Evolutionary conservation across 345 rosid species (phyloP), one percentile per base, ranked within the genome.

Genomic region (Populus pruinosa): DNA sequence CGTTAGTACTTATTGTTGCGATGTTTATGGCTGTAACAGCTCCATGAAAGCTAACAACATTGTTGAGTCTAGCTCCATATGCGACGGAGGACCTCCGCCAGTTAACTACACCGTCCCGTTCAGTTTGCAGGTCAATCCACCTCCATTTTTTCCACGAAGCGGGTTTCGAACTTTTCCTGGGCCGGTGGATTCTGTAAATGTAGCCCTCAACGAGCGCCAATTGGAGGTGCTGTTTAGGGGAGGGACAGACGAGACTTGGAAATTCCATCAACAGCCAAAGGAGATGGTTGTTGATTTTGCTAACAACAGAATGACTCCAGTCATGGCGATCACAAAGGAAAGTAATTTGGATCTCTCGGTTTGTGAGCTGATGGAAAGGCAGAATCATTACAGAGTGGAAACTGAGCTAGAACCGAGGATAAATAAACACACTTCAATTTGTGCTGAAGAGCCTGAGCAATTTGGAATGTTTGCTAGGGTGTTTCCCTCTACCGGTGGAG

Each of bases 381-480:
- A 66, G 12, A 47, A 36, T 71, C 71, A 50, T 69, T 69, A 64
- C 29, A 70, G 39, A 5, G 78, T 77, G 38, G 41, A 66, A 17
- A 36, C 18, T 8, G 71, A 27, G 7, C 25, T 77, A 33, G 79
- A 44, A 69, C 56, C 2, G 74, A 77, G 83, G 71, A 66, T 72
- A 20, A 80, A 35, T 35, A 80, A 80, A 69, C 80, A 67, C 1
- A 14, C 62, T 38, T 61, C 27, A 6, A 70, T 56, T 16, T 31
- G 16, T 49, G 9, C 64, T 36, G 82, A 47, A 49, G 71, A 62
- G 3, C 31, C 64, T 8, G 75, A 61, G 16, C 78, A 74, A 62
- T 41, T 39, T 11, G 82, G 75, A 44, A 67, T 71, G 20, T 56
- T 83, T 21, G 75, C 75, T 35, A 35, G 75, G n/a, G 55, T 47